phyloP scores from a whole-genome alignment of 441 rosid species.

The Manihot esculenta region DNA sequence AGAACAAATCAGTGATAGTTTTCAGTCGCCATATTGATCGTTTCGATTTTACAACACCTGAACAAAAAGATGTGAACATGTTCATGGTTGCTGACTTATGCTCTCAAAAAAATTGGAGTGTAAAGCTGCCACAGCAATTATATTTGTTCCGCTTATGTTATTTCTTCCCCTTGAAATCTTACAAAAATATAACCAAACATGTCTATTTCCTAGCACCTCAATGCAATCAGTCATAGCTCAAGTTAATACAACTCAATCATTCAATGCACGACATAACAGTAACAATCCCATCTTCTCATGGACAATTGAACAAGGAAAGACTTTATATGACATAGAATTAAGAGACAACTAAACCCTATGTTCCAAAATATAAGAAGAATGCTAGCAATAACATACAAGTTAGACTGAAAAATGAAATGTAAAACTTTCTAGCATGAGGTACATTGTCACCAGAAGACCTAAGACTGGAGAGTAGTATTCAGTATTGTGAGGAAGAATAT shows the following conservation, averaged over 20 bases:
- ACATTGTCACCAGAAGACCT: not conserved
- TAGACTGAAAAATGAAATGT: not conserved
- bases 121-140: not conserved
- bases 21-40: conserved; percentile 73
- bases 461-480: not conserved
- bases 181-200: not conserved
- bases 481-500: not conserved
- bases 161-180: not conserved
- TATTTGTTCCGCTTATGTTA: not conserved
- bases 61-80: conserved; percentile 1
- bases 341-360: no score
- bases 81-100: not conserved
- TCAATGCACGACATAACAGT: not conserved
- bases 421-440: not conserved
- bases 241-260: not conserved
- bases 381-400: not conserved
- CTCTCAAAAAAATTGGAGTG: not conserved
- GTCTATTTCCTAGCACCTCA: no score
- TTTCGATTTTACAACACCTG: conserved; percentile 78
- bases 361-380: not conserved
- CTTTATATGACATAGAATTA: no score
- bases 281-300: not conserved
- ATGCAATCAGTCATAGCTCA: not conserved
- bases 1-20: conserved; percentile 75
- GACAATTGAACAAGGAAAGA: not conserved